Evolutionary conservation across 106 monocot species (phyloP).

Genomic region (Agapanthus africanus): DNA sequence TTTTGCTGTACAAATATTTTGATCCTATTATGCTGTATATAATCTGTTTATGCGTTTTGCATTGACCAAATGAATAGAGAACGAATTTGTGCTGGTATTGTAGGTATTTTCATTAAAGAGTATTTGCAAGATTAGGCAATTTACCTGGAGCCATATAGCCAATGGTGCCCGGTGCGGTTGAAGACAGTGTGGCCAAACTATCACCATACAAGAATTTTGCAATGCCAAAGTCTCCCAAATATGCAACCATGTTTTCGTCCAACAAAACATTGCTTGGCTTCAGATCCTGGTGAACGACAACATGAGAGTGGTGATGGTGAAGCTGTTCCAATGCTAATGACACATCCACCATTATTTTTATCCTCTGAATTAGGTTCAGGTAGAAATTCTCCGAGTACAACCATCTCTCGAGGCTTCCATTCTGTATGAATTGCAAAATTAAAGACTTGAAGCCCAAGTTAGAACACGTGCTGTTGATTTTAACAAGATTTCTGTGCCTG

Average conservation of each 20-base stretch:
- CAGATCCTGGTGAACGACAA: background rate
- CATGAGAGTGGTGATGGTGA: background rate
- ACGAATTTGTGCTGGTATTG: background rate
- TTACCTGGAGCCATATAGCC: background rate
- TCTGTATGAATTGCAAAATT: background rate
- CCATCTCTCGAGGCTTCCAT: background rate
- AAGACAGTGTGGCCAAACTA: background rate
- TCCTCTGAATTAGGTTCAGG: background rate
- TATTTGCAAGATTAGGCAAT: background rate
- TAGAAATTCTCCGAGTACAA: background rate
- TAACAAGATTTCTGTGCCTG: background rate
- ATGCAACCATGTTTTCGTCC: background rate
- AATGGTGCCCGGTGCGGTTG: background rate
- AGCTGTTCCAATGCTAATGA: background rate
- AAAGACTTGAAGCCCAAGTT: background rate
- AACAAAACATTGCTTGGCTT: background rate
- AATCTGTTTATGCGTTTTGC: too few relatives aligned
- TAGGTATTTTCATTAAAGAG: background rate
- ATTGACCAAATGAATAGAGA: background rate
- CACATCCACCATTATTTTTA: background rate
- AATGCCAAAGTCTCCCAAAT: background rate
- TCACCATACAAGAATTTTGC: background rate
- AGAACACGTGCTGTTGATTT: constrained; percentile 1
- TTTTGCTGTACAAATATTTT: too few relatives aligned
- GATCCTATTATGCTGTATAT: too few relatives aligned